These are phyloP conservation scores for Ophiostoma quercus DNA, from an alignment of 2,329 filamentous ascomycete species.

Conservation along the genomic window DNA sequence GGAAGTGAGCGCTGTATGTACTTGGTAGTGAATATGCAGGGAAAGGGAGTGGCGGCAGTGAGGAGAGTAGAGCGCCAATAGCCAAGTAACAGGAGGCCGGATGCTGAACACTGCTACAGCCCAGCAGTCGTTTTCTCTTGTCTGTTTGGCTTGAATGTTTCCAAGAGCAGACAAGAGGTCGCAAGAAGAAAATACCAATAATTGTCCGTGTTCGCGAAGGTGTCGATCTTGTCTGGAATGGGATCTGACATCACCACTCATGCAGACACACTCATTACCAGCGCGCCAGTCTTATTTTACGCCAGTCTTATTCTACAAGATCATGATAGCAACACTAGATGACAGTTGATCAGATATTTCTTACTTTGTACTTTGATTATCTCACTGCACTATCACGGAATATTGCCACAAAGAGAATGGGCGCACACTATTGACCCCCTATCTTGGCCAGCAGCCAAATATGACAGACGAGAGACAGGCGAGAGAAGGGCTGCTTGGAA, in stretches of 20 bases:
- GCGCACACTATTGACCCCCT: neutral
- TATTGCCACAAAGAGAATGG: neutral
- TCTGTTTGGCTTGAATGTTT: too few relatives aligned
- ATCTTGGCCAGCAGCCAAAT: neutral
- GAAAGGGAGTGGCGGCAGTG: neutral
- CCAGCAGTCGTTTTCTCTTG: too few relatives aligned
- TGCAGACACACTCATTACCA: neutral
- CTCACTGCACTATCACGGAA: neutral
- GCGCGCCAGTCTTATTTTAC: too few relatives aligned
- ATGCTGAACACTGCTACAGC: neutral
- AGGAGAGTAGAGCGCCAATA: neutral
- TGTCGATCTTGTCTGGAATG: neutral
- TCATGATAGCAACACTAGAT: too few relatives aligned
- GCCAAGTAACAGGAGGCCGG: neutral
- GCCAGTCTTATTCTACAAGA: too few relatives aligned
- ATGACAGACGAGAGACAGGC: too few relatives aligned
- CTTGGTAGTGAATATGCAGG: neutral
- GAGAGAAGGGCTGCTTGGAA: too few relatives aligned
- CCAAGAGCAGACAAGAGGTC: neutral
- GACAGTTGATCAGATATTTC: too few relatives aligned
- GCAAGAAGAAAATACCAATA: too few relatives aligned
- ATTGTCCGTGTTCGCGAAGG: neutral
- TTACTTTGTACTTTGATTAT: neutral
- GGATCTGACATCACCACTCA: neutral
- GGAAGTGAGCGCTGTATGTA: neutral